Conservation (phyloP, 1,139 yeast genomes). For the Pichia cactophila region DNA sequence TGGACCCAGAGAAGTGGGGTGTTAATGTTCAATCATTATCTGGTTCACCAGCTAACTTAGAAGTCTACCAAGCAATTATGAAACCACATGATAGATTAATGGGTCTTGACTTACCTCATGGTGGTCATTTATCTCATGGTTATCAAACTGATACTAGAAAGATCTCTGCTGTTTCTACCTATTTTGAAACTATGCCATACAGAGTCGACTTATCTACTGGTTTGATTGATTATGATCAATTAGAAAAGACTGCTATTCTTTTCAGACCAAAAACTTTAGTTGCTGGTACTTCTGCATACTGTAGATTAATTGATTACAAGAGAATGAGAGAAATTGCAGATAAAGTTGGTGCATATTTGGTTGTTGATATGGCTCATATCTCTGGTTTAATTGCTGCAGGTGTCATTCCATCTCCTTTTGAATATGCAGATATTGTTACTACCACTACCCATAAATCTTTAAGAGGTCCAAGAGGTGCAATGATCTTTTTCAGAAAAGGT, state of each 20-base stretch:
- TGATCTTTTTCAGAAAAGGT: slow-evolving; percentile 98
- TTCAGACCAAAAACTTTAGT: slow-evolving; percentile 94
- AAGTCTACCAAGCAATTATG: slow-evolving; percentile 91
- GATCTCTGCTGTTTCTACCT: slow-evolving; percentile 92
- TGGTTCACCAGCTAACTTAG: slow-evolving; percentile 96
- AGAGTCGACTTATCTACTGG: slow-evolving; percentile 89
- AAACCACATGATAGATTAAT: slow-evolving; percentile 91
- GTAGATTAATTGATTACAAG: slow-evolving; percentile 89
- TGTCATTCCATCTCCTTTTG: slow-evolving; percentile 93
- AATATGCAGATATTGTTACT: slow-evolving; percentile 93
- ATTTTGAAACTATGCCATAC: slow-evolving; percentile 98
- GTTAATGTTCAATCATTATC: slow-evolving; percentile 94
- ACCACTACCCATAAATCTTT: slow-evolving; percentile 97
- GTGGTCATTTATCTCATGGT: slow-evolving; percentile 97
- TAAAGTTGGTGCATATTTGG: slow-evolving; percentile 89
- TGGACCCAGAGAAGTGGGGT: slow-evolving; percentile 87
- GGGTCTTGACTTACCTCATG: slow-evolving; percentile 97
- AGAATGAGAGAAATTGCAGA: slow-evolving; percentile 96
- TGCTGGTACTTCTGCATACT: slow-evolving; percentile 97
- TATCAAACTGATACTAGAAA: slow-evolving; percentile 94
- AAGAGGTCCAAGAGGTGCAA: slow-evolving; percentile 99
- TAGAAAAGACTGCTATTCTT: slow-evolving; percentile 80
- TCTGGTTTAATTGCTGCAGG: slow-evolving; percentile 96
- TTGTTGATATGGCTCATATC: slow-evolving; percentile 98
- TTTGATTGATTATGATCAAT: slow-evolving; percentile 87